Evolutionary conservation across 2,329 filamentous ascomycete species (phyloP).

Genomic region (Colletotrichum sp.): DNA sequence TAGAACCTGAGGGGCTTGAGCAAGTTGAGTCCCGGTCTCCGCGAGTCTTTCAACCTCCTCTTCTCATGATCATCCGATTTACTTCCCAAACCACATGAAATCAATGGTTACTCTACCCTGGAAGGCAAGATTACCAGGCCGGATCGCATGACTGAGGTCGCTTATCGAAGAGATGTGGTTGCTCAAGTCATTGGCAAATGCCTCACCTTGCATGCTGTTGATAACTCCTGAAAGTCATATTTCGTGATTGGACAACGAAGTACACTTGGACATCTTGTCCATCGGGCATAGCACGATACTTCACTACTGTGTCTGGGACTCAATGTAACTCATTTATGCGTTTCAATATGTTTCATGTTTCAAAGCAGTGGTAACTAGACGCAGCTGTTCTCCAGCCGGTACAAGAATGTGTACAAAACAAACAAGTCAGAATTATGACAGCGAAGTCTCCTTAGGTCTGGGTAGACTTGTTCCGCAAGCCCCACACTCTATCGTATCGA

Average conservation of each 20-base stretch:
- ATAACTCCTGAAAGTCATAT: neutral
- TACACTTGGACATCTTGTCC: neutral
- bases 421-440: neutral
- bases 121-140: neutral
- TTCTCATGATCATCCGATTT: neutral
- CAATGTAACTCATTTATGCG: neutral
- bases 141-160: neutral
- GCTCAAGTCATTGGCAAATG: neutral
- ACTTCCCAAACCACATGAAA: rapidly evolving
- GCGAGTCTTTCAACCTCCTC: neutral
- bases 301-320: neutral
- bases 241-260: neutral
- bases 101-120: neutral
- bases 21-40: neutral
- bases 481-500: neutral
- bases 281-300: neutral
- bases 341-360: neutral
- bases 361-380: neutral
- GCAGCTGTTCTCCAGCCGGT: neutral
- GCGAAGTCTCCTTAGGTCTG: rapidly evolving
- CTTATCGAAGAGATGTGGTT: neutral
- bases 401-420: neutral
- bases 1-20: neutral
- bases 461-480: neutral
- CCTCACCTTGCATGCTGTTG: neutral